Evolutionary conservation across 2,329 filamentous ascomycete genomes (phyloP).

Genomic region (Aureobasidium lini): DNA sequence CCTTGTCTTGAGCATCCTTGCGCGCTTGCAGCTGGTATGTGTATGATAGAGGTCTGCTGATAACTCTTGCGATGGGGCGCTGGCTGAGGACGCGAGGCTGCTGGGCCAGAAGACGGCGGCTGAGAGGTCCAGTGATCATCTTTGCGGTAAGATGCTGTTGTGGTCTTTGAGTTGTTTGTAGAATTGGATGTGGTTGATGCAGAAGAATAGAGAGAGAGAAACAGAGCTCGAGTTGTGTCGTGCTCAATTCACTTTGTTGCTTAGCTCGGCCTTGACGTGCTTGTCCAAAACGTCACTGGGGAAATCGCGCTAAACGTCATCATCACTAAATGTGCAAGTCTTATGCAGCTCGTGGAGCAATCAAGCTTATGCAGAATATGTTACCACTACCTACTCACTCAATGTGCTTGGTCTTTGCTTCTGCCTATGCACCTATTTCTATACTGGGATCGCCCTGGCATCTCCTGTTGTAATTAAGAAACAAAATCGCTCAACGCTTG

Average conservation of each 20-base stretch:
- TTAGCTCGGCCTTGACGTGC: slow-evolving; percentile 3
- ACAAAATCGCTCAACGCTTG: neutral
- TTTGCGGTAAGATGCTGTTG: neutral
- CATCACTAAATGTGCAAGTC: neutral
- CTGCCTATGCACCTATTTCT: neutral
- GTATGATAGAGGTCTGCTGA: slow-evolving; percentile 13
- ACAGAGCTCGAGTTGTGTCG: neutral
- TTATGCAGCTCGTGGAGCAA: no score
- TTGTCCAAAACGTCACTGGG: slow-evolving; percentile 5
- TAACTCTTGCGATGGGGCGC: neutral
- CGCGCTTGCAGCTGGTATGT: slow-evolving; percentile 25
- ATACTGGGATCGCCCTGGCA: neutral
- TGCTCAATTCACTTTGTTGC: slow-evolving; percentile 4
- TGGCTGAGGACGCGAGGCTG: slow-evolving; percentile 12
- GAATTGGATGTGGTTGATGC: neutral
- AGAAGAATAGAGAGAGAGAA: neutral
- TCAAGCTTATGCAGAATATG: no score
- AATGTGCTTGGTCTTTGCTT: no score
- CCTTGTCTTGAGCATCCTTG: slow-evolving; percentile 42
- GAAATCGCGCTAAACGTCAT: neutral
- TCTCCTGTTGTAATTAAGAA: neutral
- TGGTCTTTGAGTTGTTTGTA: neutral
- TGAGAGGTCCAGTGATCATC: slow-evolving; percentile 5
- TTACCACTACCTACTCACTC: no score
- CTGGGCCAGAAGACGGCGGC: slow-evolving; percentile 12